A percentile compares a stretch with the other conserved stretches of the same genome.
Conservation (phyloP, 164 flowering plant species). For the Chimonanthus salicifolius region DNA sequence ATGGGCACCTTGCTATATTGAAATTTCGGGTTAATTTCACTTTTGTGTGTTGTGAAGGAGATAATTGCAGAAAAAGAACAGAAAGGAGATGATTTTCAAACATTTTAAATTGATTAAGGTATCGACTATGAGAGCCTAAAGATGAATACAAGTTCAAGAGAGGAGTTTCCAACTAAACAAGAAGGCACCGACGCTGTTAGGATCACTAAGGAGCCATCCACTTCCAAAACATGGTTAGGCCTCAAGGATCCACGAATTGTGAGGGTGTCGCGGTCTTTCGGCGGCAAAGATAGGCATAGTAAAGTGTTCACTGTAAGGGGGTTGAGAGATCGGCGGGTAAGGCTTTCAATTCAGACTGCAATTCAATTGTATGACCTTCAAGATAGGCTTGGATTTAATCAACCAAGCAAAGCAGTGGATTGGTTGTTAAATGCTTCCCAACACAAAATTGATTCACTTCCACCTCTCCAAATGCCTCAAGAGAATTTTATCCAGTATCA, state of each 20-base stretch:
- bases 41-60: neutral
- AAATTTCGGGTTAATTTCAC: neutral
- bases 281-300: constrained; percentile 83
- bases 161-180: constrained; percentile 26
- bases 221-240: constrained; percentile 50
- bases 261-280: constrained; percentile 44
- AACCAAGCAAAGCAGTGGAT: constrained; percentile 89
- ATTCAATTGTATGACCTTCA: constrained; percentile 86
- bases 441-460: constrained; percentile 66
- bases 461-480: constrained; percentile 61
- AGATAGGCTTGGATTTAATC: constrained; percentile 74
- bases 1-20: neutral
- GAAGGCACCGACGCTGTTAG: constrained; percentile 13
- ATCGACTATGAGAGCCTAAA: neutral
- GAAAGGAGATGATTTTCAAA: neutral
- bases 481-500: constrained; percentile 29
- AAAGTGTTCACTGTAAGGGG: constrained; percentile 81
- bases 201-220: constrained; percentile 29
- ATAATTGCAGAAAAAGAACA: neutral
- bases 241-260: constrained; percentile 69
- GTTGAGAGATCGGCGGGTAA: constrained; percentile 28
- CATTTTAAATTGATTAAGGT: neutral
- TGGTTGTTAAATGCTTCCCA: constrained; percentile 77
- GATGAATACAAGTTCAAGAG: constrained; percentile 20
- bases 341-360: constrained; percentile 83